Evolutionary conservation across 257 asterid species (phyloP), one percentile per base, ranked within the genome.

Genomic region (Datura wrightii): DNA sequence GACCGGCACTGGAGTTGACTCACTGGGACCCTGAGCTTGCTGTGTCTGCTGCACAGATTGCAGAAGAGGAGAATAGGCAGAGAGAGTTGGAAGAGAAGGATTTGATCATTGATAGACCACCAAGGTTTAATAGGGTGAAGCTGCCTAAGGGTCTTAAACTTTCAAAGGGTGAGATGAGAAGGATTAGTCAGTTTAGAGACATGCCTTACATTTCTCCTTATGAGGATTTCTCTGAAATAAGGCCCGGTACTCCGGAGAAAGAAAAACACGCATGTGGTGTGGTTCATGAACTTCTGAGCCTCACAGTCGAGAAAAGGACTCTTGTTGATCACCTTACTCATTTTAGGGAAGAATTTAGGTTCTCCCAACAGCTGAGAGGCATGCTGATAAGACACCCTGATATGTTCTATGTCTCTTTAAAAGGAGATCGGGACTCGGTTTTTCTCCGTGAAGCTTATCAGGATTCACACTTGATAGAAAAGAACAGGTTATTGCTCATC

Each of bases 371-470:
- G 90, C 90, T 97, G 42, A 90, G 98, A 82, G 99, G 99, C 78
- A 97, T 97, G 99, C 85, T 97, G 90, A 87, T 97, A 85, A 95
- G 99, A 91, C 99, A 97, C 90, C 98, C 98, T 2, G 98, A 97
- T 87, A 93, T 95, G 98, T 97, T 97, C 71, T 95, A 97, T 63
- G 92, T 97, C 53, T 97, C 99, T 9, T 89, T 94, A 60, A 97
- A 97, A 86, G 99, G 99, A 62, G 98, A 95, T 41, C 91, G 99
- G 84, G 98, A 97, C 88, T 97, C 99, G 0, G 98, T 97, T 87
- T 97, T 97, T 85, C 96, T 95, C 5, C 97, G 98, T 10, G 98
- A 95, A 90, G 99, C 98, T 0, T 97, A 97, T 90, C 90, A 85
- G 1, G 95, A 95, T 93, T 95, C 99, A 72, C 97, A 95, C 69